Conservation (phyloP, 768 basidiomycete species). For the Termitomyces sp. region DNA sequence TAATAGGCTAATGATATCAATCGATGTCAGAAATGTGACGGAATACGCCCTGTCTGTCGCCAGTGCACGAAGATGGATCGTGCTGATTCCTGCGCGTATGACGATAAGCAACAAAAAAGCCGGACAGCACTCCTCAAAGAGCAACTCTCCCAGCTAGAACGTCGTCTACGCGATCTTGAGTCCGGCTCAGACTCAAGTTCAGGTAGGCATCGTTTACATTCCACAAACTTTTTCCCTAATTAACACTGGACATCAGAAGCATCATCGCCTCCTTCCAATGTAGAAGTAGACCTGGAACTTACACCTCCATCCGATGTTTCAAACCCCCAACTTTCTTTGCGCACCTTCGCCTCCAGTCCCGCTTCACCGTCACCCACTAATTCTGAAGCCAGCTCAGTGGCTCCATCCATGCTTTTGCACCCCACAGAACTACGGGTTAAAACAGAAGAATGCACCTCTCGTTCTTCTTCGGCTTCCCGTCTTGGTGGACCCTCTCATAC, state of each 20-base stretch:
- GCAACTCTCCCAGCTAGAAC: constrained; percentile 48
- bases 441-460: background rate
- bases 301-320: constrained; percentile 1
- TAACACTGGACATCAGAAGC: background rate
- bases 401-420: constrained; percentile 2
- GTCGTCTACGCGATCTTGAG: constrained; percentile 49
- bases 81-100: constrained; percentile 48
- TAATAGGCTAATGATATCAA: background rate
- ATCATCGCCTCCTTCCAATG: constrained; percentile 3
- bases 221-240: background rate
- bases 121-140: constrained; percentile 54
- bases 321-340: background rate
- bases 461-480: constrained; percentile 15
- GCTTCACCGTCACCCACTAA: constrained; percentile 6
- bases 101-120: constrained; percentile 55
- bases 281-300: constrained; percentile 4
- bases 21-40: constrained; percentile 53
- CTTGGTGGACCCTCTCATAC: constrained; percentile 9
- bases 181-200: constrained; percentile 19
- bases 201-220: background rate
- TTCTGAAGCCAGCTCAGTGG: background rate
- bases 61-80: constrained; percentile 54
- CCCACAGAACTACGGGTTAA: background rate
- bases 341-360: constrained; percentile 7
- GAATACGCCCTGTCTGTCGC: constrained; percentile 46